Evolutionary conservation across 1,139 yeast species (phyloP), one percentile per base, ranked within the genome.

Genomic region (Yamadazyma siamensis): DNA sequence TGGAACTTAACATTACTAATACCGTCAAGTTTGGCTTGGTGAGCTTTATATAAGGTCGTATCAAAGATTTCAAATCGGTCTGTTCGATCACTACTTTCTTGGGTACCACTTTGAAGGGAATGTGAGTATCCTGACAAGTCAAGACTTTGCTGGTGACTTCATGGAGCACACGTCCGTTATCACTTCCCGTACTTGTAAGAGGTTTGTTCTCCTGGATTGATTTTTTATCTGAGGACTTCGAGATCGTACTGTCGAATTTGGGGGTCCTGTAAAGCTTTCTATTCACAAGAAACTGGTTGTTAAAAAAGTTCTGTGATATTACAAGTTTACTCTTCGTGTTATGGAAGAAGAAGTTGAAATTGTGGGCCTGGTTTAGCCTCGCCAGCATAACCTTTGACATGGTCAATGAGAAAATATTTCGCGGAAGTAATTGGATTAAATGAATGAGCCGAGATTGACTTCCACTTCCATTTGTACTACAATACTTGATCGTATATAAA

Each of bases 1-100:
- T 87, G 1, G 96, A 85, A 35, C 96, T 84, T 15, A 91, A 65
- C 48, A 94, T 94, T 5, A 91, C 96, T 27, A 94, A 62, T 6
- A 89, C 76, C 0, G 97, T 86, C 32, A 91, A 68, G 36, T 88
- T 74, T 11, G 99, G 98, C 56, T 91, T 91, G 3, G 96, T 77
- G 14, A 91, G 68, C 41, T 87, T 87, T 13, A 87, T 43, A 48
- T 86, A 88, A 1, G 88, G 83, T 13, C 69, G 68, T 2, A 69
- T 47, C 16, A 67, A 35, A 15, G 64, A 49, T 49, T 63, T 58
- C 27, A 66, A 38, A 31, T 39, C 29, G 3, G 32, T 23, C 11
- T 31, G 33, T 16, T 37, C 38, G 3, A 47, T 32, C 36, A 32
- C 42, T 12, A 34, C 37, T 21, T 49, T 43, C 25, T 52, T 61